These are phyloP conservation scores for Entrophospora sp. DNA, from an alignment of 192 early-diverging fungal genomes.

Conservation along the genomic window DNA sequence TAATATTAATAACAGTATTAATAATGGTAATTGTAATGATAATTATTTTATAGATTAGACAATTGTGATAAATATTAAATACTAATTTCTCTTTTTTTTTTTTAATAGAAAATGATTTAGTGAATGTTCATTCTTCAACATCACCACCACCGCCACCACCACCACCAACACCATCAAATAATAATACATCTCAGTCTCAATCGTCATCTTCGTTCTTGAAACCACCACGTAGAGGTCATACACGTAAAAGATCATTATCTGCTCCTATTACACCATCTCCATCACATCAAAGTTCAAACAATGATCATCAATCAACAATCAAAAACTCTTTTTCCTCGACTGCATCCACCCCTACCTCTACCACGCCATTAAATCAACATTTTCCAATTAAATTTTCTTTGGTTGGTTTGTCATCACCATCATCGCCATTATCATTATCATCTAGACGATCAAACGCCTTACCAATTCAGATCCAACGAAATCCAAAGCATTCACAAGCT, in stretches of 20 bases:
- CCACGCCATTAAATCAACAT: background rate
- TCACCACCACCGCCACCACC: conserved; percentile 9
- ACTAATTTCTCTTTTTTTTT: no score
- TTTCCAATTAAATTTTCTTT: background rate
- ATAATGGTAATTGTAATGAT: no score
- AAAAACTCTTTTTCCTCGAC: no score
- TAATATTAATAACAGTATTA: no score
- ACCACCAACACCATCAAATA: background rate
- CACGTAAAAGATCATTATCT: conserved; percentile 18
- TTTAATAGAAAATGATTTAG: no score
- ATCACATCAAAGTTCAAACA: no score
- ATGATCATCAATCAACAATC: no score
- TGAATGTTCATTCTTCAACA: background rate
- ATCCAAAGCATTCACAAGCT: conserved; percentile 11
- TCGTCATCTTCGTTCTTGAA: background rate
- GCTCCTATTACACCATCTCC: conserved; percentile 3
- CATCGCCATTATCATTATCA: background rate
- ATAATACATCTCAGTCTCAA: background rate
- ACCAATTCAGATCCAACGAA: conserved; percentile 20
- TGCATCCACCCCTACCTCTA: no score
- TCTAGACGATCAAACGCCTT: conserved; percentile 12
- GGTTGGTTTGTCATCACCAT: background rate
- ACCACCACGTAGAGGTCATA: conserved; percentile 18
- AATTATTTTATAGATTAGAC: no score
- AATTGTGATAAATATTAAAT: no score